Evolutionary conservation across 2,329 filamentous ascomycete species (phyloP).

Genomic region (Claviceps lovelessii): DNA sequence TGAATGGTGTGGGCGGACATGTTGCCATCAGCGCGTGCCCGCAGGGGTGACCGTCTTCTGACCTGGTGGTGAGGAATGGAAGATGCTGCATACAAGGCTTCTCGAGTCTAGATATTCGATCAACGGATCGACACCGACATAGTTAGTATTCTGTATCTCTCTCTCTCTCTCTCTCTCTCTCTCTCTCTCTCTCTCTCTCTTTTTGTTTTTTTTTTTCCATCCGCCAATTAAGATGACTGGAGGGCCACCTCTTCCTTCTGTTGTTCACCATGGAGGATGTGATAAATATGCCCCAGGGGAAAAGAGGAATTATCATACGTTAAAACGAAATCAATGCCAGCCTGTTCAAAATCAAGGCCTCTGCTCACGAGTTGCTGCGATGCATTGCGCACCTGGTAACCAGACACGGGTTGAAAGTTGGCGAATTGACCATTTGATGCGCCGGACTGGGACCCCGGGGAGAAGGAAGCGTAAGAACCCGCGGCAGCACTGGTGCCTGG

Average conservation of each 20-base stretch:
- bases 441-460: conserved; percentile 29
- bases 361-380: conserved; percentile 17
- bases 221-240: conserved; percentile 4
- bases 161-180: background rate
- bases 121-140: conserved; percentile 22
- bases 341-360: conserved; percentile 59
- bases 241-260: background rate
- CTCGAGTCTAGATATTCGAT: conserved; percentile 54
- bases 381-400: conserved; percentile 17
- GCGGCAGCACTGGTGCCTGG: conserved; percentile 44
- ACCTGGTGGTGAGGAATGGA: conserved; percentile 57
- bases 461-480: conserved; percentile 29
- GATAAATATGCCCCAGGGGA: conserved; percentile 52
- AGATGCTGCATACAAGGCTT: conserved; percentile 87
- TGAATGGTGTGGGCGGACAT: conserved; percentile 58
- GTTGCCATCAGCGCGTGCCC: conserved; percentile 91
- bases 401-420: conserved; percentile 15
- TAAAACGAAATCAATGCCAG: conserved; percentile 81
- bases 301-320: conserved; percentile 54
- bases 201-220: conserved; percentile 9
- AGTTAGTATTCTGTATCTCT: conserved; percentile 24
- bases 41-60: conserved; percentile 50
- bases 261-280: conserved; percentile 41
- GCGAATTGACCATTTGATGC: conserved; percentile 20
- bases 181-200: no score